phyloP scores from a whole-genome alignment of 257 asterid genomes.

The Nicotiana tomentosiformis region DNA sequence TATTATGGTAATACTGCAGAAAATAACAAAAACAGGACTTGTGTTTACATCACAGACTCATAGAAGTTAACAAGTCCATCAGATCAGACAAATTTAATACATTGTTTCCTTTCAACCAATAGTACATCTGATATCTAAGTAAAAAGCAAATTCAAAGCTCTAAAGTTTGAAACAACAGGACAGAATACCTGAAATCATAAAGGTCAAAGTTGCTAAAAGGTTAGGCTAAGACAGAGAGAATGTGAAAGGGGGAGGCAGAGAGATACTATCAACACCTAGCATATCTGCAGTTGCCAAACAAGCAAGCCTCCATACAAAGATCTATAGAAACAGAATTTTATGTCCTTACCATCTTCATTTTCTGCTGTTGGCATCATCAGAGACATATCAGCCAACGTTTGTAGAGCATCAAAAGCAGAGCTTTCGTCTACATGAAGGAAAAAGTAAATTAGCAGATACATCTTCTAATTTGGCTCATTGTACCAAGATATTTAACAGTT shows the following conservation, averaged over 20 bases:
- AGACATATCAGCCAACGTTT: constrained; percentile 82
- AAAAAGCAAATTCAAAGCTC: not conserved
- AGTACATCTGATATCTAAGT: too few relatives aligned
- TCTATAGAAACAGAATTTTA: constrained; percentile 13
- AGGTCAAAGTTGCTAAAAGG: not conserved
- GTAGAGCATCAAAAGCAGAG: constrained; percentile 69
- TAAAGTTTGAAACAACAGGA: not conserved
- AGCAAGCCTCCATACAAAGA: not conserved
- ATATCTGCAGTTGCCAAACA: not conserved
- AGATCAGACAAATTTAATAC: too few relatives aligned
- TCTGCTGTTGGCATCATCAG: constrained; percentile 63
- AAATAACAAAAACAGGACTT: too few relatives aligned
- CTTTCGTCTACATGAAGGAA: constrained; percentile 58
- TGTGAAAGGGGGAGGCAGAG: not conserved
- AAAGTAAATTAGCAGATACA: not conserved
- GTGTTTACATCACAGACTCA: too few relatives aligned
- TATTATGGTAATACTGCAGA: too few relatives aligned
- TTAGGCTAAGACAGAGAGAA: not conserved
- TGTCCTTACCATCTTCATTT: constrained; percentile 62
- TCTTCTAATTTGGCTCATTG: not conserved
- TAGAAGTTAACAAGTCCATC: too few relatives aligned
- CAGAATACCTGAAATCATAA: not conserved
- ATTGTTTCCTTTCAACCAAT: too few relatives aligned
- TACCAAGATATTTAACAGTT: constrained; percentile 5
- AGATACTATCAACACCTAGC: not conserved